A percentile compares a stretch with the other conserved stretches of the same genome.
These are phyloP conservation scores for Pouteria campechiana DNA, from an alignment of 179 eudicot species.

Conservation along the genomic window DNA sequence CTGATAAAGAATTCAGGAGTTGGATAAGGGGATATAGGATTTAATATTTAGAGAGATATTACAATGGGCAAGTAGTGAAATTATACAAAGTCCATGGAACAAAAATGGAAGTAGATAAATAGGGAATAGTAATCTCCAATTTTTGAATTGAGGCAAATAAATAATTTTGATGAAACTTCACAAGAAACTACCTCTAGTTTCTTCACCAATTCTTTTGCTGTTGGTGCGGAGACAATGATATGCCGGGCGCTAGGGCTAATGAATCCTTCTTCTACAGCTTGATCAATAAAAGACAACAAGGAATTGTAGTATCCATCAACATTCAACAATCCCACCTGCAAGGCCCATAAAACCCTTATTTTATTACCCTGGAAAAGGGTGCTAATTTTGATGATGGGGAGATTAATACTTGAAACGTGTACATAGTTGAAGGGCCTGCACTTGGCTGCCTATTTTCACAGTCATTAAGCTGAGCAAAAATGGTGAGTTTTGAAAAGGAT, in stretches of 20 bases:
- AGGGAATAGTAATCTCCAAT: too few species aligned
- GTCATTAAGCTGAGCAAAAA: not conserved
- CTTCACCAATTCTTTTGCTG: slow-evolving; percentile 57
- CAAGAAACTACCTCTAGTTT: slow-evolving; percentile 50
- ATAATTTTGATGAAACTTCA: too few species aligned
- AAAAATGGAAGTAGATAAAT: too few species aligned
- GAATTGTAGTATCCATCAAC: slow-evolving; percentile 86
- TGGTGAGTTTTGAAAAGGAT: too few species aligned
- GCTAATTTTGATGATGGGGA: too few species aligned
- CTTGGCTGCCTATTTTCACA: not conserved
- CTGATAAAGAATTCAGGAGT: too few species aligned
- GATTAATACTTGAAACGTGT: not conserved
- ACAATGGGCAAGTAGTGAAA: too few species aligned
- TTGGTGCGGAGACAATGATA: slow-evolving; percentile 76
- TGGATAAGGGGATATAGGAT: too few species aligned
- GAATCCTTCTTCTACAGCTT: slow-evolving; percentile 90
- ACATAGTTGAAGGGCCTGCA: not conserved
- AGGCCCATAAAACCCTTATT: too few species aligned
- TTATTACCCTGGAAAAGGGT: too few species aligned
- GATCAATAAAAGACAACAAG: slow-evolving; percentile 66
- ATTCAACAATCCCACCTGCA: slow-evolving; percentile 76
- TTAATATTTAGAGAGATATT: too few species aligned
- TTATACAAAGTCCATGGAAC: too few species aligned
- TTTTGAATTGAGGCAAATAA: not conserved
- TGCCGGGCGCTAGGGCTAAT: slow-evolving; percentile 73